Conservation (phyloP, 108 stramenopile genomes). For the Nitzschia sp. region DNA sequence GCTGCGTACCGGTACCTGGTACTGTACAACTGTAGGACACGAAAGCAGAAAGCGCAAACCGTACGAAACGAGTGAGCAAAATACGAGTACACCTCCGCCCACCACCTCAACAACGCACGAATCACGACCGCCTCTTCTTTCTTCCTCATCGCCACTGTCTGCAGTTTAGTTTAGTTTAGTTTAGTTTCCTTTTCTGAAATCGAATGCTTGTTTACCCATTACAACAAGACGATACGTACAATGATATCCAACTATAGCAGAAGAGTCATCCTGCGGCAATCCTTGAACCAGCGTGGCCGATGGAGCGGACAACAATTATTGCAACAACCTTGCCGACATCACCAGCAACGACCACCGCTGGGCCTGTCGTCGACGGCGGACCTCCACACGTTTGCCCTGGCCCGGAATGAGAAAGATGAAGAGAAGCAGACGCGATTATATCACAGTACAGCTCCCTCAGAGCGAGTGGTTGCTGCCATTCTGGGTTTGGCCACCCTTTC, state of each 20-base stretch:
- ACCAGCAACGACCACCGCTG: background rate
- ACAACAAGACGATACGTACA: too few relatives aligned
- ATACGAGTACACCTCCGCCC: too few relatives aligned
- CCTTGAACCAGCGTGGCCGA: background rate
- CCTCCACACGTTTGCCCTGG: background rate
- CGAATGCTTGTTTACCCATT: too few relatives aligned
- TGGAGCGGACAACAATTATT: background rate
- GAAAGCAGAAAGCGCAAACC: too few relatives aligned
- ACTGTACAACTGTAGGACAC: too few relatives aligned
- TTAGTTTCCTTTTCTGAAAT: too few relatives aligned
- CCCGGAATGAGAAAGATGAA: background rate
- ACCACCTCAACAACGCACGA: too few relatives aligned
- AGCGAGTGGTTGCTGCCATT: slow-evolving; percentile 53
- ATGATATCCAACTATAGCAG: background rate
- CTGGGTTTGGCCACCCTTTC: slow-evolving; percentile 75
- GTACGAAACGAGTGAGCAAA: too few relatives aligned
- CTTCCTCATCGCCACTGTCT: too few relatives aligned
- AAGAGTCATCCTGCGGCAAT: background rate
- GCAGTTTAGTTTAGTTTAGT: too few relatives aligned
- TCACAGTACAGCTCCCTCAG: slow-evolving; percentile 22
- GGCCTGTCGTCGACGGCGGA: background rate
- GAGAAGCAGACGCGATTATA: slow-evolving; percentile 11
- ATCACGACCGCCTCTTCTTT: too few relatives aligned
- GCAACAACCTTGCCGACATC: background rate
- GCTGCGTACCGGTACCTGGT: too few relatives aligned